phyloP scores from a whole-genome alignment of 441 rosid genomes.

The Pelargonium cotyledonis region DNA sequence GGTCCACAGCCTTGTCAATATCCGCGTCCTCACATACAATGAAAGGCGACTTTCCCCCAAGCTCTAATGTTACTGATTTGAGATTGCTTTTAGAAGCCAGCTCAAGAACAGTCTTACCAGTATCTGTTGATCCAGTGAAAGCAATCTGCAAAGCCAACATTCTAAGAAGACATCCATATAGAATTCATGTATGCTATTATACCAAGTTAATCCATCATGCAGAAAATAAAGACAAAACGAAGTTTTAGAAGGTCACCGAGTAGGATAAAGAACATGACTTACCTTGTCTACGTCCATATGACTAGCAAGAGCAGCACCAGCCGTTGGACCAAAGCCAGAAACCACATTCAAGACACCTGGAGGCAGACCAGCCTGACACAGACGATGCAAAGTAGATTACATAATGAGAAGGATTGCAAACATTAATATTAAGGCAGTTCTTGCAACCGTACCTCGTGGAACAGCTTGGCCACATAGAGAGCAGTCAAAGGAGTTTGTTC shows the following conservation, averaged over 20 bases:
- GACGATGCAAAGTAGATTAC: constrained; percentile 33
- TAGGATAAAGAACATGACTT: constrained; percentile 1
- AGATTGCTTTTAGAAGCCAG: constrained; percentile 82
- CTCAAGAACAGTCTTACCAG: constrained; percentile 55
- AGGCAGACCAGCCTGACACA: constrained; percentile 81
- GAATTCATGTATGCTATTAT: not conserved
- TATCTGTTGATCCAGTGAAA: constrained; percentile 73
- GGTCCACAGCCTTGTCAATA: constrained; percentile 61
- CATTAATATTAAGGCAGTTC: not conserved
- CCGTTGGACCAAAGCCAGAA: constrained; percentile 84
- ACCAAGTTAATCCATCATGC: too few species aligned
- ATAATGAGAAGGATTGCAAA: constrained; percentile 10
- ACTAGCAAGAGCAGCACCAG: constrained; percentile 83
- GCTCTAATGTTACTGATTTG: constrained; percentile 72
- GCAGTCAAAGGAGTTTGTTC: constrained; percentile 69
- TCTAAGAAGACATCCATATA: constrained; percentile 1
- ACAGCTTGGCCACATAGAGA: constrained; percentile 35
- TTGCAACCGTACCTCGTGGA: constrained; percentile 66
- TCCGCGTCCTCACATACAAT: constrained; percentile 75
- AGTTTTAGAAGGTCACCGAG: not conserved
- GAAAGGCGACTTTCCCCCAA: constrained; percentile 87
- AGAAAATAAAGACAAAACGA: not conserved
- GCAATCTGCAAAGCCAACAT: constrained; percentile 40
- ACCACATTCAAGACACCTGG: constrained; percentile 83
- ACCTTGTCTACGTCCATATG: constrained; percentile 99